Evolutionary conservation across 495 filamentous ascomycete genomes (phyloP).

Genomic region (Tuber calosporum): DNA sequence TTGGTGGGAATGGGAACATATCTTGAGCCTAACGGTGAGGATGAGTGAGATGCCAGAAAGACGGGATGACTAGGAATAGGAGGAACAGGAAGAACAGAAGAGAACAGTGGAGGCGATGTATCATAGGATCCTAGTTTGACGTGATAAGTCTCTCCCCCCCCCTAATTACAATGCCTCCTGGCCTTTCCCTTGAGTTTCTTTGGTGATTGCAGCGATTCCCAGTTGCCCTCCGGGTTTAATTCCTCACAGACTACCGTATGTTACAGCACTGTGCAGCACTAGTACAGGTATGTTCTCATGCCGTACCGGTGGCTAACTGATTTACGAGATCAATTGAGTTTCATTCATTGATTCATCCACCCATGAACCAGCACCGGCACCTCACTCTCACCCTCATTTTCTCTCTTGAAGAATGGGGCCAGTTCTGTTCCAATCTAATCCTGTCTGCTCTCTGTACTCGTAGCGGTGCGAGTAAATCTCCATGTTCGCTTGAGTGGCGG

Average conservation of each 20-base stretch:
- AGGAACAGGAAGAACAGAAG: not conserved
- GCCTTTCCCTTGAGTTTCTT: too few relatives aligned
- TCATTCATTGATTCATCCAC: not conserved
- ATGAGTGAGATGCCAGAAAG: not conserved
- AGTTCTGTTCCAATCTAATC: not conserved
- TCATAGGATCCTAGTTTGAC: not conserved
- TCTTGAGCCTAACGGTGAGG: not conserved
- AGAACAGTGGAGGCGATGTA: not conserved
- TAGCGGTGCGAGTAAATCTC: too few relatives aligned
- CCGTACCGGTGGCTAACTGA: not conserved
- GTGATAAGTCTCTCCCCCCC: not conserved
- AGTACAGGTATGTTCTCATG: not conserved
- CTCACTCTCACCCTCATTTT: not conserved
- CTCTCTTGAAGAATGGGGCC: not conserved
- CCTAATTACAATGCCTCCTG: not conserved
- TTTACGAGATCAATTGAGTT: not conserved
- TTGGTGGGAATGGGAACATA: not conserved
- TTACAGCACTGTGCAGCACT: too few relatives aligned
- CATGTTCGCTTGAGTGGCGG: not conserved
- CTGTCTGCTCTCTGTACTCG: not conserved
- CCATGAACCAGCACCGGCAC: not conserved
- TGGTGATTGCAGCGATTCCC: not conserved
- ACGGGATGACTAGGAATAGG: not conserved
- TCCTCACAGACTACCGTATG: not conserved
- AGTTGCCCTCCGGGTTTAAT: not conserved